Conservation (phyloP, 1,139 yeast genomes). For the Debaryomyces coudertii region DNA sequence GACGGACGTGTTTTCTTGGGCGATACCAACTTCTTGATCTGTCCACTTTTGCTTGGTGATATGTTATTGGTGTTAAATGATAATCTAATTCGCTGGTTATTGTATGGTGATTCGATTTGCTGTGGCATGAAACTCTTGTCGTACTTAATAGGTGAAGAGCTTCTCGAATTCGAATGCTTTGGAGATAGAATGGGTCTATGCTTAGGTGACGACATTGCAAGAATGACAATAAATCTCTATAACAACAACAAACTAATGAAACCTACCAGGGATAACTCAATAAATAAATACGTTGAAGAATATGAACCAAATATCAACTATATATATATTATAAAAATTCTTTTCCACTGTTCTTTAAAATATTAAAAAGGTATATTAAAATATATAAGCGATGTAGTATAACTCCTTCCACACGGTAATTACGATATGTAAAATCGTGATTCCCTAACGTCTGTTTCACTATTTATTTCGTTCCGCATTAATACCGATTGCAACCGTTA, state of each 20-base stretch:
- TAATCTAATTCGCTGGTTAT: slow-evolving; percentile 11
- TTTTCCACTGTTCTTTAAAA: not conserved
- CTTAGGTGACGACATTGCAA: slow-evolving; percentile 27
- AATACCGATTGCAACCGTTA: slow-evolving; percentile 4
- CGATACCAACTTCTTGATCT: slow-evolving; percentile 10
- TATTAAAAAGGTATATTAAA: slow-evolving; percentile 3
- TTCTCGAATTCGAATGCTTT: slow-evolving; percentile 26
- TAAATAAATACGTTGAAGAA: not conserved
- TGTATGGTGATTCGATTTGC: slow-evolving; percentile 13
- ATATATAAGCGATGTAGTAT: not conserved
- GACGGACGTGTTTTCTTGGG: slow-evolving; percentile 21
- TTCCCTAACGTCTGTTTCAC: not conserved
- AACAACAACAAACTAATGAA: not conserved
- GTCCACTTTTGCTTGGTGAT: slow-evolving; percentile 11
- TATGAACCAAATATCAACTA: not conserved
- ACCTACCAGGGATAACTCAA: not conserved
- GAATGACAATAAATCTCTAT: not conserved
- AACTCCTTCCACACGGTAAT: slow-evolving; percentile 11
- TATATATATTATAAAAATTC: not conserved
- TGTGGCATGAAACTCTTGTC: slow-evolving; percentile 2
- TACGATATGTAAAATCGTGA: slow-evolving; percentile 7
- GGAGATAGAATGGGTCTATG: slow-evolving; percentile 39
- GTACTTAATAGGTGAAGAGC: slow-evolving; percentile 18
- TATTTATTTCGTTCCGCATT: not conserved
- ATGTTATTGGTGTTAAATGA: slow-evolving; percentile 6